Evolutionary conservation across 352 stramenopile species (phyloP).

Genomic region (Blastocystis sp.): DNA sequence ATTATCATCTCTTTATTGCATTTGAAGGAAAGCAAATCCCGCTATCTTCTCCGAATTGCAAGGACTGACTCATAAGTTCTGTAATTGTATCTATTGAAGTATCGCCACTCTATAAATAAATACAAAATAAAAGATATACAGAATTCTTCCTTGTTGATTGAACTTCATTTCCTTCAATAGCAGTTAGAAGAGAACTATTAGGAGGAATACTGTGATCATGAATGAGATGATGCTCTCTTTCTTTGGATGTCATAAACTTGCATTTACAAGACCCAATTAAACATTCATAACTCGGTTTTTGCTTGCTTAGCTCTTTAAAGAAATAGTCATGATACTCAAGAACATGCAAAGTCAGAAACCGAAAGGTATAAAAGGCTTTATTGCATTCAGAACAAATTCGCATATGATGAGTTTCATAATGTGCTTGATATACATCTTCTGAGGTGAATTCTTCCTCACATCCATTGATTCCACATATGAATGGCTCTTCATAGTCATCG

Average conservation of each 20-base stretch:
- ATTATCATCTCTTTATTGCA: too few species aligned
- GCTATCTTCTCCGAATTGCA: too few species aligned
- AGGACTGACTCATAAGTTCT: too few species aligned
- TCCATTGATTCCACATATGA: background rate
- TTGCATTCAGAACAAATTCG: background rate
- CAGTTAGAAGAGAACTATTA: background rate
- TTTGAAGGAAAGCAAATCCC: too few species aligned
- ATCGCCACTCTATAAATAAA: too few species aligned
- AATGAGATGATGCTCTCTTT: background rate
- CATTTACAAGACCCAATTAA: background rate
- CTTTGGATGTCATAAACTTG: background rate
- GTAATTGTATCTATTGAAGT: too few species aligned
- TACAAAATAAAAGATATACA: too few species aligned
- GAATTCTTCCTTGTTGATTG: background rate
- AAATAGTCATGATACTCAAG: slow-evolving; percentile 1
- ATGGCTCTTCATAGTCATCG: background rate
- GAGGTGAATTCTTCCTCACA: background rate
- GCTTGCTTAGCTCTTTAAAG: background rate
- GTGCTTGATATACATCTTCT: background rate
- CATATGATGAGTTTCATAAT: background rate
- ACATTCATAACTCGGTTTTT: background rate
- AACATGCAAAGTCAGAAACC: background rate
- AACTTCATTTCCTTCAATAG: background rate
- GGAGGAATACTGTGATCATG: background rate
- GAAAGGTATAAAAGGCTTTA: background rate